Percentiles rank a stretch among this genome's conserved stretches.
Conservation (phyloP, 257 asterid genomes). For the Buddleja alternifolia region DNA sequence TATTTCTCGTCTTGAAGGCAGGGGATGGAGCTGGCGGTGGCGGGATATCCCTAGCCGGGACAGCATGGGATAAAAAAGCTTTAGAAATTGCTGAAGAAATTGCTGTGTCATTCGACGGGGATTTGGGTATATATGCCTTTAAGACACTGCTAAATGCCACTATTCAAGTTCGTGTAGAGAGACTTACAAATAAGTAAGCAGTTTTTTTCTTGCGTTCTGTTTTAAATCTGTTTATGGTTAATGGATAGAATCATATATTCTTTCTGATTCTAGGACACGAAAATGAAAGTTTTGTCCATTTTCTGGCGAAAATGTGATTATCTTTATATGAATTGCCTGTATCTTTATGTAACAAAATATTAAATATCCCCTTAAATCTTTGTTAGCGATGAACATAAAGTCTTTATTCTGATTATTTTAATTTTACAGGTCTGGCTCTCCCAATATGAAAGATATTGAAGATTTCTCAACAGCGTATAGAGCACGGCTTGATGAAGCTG, state of each 20-base stretch:
- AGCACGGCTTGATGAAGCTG: constrained; percentile 75
- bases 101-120: constrained; percentile 69
- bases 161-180: constrained; percentile 83
- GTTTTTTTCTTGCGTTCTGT: background rate
- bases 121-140: constrained; percentile 85
- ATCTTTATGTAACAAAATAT: background rate
- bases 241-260: background rate
- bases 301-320: no score
- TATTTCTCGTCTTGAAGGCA: constrained; percentile 40
- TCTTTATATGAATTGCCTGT: no score
- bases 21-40: constrained; percentile 97
- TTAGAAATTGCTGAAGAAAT: constrained; percentile 80
- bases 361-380: background rate
- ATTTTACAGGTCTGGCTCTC: constrained; percentile 85
- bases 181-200: constrained; percentile 83
- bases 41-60: constrained; percentile 79
- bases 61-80: constrained; percentile 74
- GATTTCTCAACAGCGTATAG: constrained; percentile 67
- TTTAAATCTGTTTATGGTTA: background rate
- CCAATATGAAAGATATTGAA: constrained; percentile 76
- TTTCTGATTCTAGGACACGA: background rate
- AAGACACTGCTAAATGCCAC: constrained; percentile 63
- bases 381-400: background rate
- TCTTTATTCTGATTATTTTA: constrained; percentile 15
- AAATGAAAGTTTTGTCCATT: background rate